phyloP scores from a whole-genome alignment of 768 basidiomycete genomes.

The Lepiota brunneoincarnata region DNA sequence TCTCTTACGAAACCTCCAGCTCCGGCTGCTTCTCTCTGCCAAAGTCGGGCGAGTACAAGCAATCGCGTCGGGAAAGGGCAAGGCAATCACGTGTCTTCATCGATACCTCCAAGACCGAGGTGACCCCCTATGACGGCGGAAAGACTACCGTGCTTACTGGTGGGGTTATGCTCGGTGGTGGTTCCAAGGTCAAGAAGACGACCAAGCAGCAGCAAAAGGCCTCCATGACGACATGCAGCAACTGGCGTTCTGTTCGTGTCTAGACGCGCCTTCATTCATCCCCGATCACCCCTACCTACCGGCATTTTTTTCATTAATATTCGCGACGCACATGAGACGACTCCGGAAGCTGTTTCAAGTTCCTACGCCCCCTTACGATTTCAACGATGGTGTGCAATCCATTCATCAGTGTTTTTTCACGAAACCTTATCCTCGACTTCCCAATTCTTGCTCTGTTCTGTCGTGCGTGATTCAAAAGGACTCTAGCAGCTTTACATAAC shows the following conservation, averaged over 20 bases:
- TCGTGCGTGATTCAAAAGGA: conserved; percentile 13
- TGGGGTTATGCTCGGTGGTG: conserved; percentile 80
- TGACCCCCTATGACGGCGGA: conserved; percentile 84
- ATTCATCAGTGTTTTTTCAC: conserved; percentile 14
- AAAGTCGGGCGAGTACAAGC: conserved; percentile 34
- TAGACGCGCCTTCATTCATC: conserved; percentile 24
- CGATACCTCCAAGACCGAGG: conserved; percentile 72
- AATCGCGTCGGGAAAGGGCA: conserved; percentile 67
- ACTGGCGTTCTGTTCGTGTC: conserved; percentile 60
- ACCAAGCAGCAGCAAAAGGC: conserved; percentile 22
- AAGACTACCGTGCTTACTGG: conserved; percentile 87
- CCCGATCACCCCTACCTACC: conserved; percentile 7
- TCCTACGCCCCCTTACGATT: conserved; percentile 13
- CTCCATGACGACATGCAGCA: conserved; percentile 32
- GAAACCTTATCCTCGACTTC: conserved; percentile 22
- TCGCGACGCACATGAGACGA: conserved; percentile 18
- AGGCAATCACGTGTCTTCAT: conserved; percentile 71
- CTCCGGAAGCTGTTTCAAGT: conserved; percentile 22
- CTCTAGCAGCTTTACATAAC: conserved; percentile 10
- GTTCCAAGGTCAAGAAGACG: conserved; percentile 28
- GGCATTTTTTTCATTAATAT: conserved; percentile 14
- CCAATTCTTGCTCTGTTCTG: conserved; percentile 14
- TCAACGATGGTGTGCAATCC: conserved; percentile 7
- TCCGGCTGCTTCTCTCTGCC: conserved; percentile 43
- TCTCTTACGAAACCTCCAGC: conserved; percentile 53